These are phyloP conservation scores for Aspergillus ibericus DNA, from an alignment of 2,329 filamentous ascomycete species.

Conservation along the genomic window DNA sequence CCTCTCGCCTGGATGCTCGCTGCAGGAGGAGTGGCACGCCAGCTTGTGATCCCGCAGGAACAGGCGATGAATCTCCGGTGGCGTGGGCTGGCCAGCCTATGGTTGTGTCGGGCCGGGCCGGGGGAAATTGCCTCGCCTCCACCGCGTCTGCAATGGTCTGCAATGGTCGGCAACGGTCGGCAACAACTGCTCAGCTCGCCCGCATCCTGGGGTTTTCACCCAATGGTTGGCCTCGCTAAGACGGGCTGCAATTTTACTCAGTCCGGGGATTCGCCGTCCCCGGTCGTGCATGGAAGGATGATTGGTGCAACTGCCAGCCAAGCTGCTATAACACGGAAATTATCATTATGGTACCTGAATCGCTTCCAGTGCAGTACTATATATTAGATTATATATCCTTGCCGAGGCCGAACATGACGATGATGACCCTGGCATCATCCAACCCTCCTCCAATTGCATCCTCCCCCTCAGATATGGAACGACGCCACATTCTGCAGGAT, in stretches of 20 bases:
- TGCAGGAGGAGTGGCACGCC: background rate
- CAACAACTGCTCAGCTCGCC: no score
- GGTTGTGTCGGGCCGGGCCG: background rate
- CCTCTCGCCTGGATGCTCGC: background rate
- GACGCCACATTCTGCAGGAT: slow-evolving; percentile 29
- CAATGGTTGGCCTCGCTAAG: background rate
- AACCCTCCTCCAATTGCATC: background rate
- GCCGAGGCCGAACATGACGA: background rate
- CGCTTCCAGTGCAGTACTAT: no score
- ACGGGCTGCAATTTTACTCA: background rate
- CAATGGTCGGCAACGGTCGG: no score
- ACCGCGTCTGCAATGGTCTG: background rate
- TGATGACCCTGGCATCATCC: background rate
- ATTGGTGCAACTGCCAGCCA: background rate
- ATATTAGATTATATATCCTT: background rate
- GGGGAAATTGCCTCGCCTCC: background rate
- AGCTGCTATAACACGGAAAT: no score
- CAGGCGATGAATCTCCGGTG: background rate
- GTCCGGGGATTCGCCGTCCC: background rate
- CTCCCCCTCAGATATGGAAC: slow-evolving; percentile 23
- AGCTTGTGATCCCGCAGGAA: background rate
- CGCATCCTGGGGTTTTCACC: background rate
- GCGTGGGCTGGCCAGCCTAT: background rate
- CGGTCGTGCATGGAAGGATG: background rate
- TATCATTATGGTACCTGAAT: no score